These are phyloP conservation scores for Clathrospora elynae DNA, from an alignment of 2,329 filamentous ascomycete species.

Conservation along the genomic window DNA sequence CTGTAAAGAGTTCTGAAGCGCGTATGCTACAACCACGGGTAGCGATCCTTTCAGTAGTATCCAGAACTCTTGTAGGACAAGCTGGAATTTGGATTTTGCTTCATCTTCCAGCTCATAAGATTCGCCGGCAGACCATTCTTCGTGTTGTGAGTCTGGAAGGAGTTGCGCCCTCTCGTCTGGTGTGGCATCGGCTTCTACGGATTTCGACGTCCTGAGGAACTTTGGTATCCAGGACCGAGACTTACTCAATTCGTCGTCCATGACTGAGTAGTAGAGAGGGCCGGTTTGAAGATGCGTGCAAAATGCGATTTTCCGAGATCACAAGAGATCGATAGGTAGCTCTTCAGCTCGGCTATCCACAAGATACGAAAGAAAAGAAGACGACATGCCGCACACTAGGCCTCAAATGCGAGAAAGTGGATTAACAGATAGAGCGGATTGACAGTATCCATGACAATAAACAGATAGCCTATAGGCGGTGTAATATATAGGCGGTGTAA, in stretches of 20 bases:
- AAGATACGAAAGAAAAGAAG: slow-evolving; percentile 11
- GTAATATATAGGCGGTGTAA: slow-evolving; percentile 32
- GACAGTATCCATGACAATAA: slow-evolving; percentile 31
- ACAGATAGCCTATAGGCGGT: slow-evolving; percentile 27
- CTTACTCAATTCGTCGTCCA: slow-evolving; percentile 29
- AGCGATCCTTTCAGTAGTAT: slow-evolving; percentile 71
- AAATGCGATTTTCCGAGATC: neutral
- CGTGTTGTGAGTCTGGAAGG: slow-evolving; percentile 48
- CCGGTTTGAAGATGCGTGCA: neutral
- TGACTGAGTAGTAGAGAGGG: slow-evolving; percentile 11
- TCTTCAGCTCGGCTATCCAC: neutral
- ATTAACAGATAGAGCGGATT: slow-evolving; percentile 28
- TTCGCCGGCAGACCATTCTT: slow-evolving; percentile 46
- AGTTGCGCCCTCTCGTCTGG: slow-evolving; percentile 53
- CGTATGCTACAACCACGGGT: slow-evolving; percentile 83
- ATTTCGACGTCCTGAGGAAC: slow-evolving; percentile 31
- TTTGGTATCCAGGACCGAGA: slow-evolving; percentile 39
- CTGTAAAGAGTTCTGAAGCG: slow-evolving; percentile 83
- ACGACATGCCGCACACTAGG: slow-evolving; percentile 18
- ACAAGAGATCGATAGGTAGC: slow-evolving; percentile 2
- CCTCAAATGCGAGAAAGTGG: slow-evolving; percentile 12
- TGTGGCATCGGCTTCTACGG: slow-evolving; percentile 21
- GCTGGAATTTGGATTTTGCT: slow-evolving; percentile 40
- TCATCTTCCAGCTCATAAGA: slow-evolving; percentile 48
- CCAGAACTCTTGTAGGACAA: slow-evolving; percentile 65